Evolutionary conservation across 129 eudicot genomes (phyloP).

Genomic region (Deinandra increscens): DNA sequence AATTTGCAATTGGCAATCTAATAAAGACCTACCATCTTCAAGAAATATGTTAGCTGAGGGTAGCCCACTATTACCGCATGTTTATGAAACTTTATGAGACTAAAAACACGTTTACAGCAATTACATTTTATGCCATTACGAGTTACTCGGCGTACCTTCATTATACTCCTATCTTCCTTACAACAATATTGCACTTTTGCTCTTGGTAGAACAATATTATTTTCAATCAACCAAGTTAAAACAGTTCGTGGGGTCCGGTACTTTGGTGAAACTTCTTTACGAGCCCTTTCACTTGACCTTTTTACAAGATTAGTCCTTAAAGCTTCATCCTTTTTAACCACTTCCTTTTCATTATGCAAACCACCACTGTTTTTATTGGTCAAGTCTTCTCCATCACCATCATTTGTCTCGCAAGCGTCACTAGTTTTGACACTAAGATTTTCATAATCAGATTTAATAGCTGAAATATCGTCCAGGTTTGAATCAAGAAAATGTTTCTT

Average conservation of each 20-base stretch:
- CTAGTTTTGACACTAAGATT: conserved; percentile 6
- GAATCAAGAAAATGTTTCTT: conserved; percentile 29
- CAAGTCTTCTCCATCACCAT: background rate
- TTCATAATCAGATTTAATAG: conserved; percentile 18
- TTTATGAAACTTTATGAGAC: conserved; percentile 56
- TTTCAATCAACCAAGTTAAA: conserved; percentile 76
- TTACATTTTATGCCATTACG: conserved; percentile 82
- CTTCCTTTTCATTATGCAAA: conserved; percentile 4
- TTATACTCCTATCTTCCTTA: conserved; percentile 26
- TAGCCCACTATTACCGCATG: conserved; percentile 50
- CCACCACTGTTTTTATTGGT: background rate
- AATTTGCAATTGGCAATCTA: conserved; percentile 55
- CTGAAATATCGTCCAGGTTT: conserved; percentile 21
- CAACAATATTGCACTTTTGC: conserved; percentile 56
- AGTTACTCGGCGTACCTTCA: conserved; percentile 62
- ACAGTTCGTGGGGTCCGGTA: conserved; percentile 62
- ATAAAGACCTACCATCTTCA: conserved; percentile 74
- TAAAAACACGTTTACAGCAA: conserved; percentile 61
- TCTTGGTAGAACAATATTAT: conserved; percentile 52
- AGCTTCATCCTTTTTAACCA: conserved; percentile 15
- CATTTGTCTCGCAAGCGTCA: background rate
- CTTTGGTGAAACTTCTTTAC: conserved; percentile 33
- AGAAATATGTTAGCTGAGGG: conserved; percentile 62
- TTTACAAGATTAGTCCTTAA: conserved; percentile 33
- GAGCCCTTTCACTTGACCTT: conserved; percentile 58